These are phyloP conservation scores for Tylopilus intermedius DNA, from an alignment of 768 basidiomycete genomes.

Conservation along the genomic window DNA sequence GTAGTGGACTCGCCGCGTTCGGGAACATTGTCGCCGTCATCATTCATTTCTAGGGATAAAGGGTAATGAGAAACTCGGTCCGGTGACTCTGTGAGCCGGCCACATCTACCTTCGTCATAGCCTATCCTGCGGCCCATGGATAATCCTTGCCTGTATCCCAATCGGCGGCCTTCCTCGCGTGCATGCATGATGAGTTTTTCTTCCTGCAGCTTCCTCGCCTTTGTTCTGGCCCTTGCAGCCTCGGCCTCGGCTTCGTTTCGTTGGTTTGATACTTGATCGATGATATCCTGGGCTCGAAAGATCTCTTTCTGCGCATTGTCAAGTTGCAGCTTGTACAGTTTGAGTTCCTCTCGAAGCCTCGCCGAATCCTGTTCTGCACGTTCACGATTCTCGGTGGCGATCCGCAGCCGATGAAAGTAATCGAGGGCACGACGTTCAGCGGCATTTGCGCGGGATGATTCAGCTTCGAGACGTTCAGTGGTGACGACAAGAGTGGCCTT, in stretches of 20 bases:
- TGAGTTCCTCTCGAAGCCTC: constrained; percentile 39
- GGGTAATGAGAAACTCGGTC: constrained; percentile 11
- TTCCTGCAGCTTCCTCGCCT: constrained; percentile 40
- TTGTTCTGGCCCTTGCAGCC: constrained; percentile 42
- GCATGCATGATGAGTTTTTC: constrained; percentile 38
- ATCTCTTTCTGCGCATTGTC: constrained; percentile 44
- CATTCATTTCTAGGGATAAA: constrained; percentile 10
- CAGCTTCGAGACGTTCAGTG: constrained; percentile 35
- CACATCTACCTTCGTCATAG: constrained; percentile 26
- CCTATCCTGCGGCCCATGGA: constrained; percentile 29
- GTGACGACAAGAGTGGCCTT: constrained; percentile 24
- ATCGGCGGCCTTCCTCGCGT: constrained; percentile 39
- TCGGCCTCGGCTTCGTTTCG: constrained; percentile 43
- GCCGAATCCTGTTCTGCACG: constrained; percentile 36
- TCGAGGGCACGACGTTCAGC: constrained; percentile 47
- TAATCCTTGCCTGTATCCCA: constrained; percentile 41
- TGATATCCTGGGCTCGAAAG: constrained; percentile 37
- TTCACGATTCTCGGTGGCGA: constrained; percentile 36
- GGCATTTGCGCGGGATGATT: constrained; percentile 38
- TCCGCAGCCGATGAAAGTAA: constrained; percentile 38
- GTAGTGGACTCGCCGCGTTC: constrained; percentile 11
- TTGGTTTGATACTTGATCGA: constrained; percentile 39
- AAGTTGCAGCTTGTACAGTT: constrained; percentile 42
- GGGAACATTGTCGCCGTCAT: constrained; percentile 12
- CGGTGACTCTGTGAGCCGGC: constrained; percentile 7